phyloP scores from a whole-genome alignment of 164 flowering plant species.

The Stephania japonica region DNA sequence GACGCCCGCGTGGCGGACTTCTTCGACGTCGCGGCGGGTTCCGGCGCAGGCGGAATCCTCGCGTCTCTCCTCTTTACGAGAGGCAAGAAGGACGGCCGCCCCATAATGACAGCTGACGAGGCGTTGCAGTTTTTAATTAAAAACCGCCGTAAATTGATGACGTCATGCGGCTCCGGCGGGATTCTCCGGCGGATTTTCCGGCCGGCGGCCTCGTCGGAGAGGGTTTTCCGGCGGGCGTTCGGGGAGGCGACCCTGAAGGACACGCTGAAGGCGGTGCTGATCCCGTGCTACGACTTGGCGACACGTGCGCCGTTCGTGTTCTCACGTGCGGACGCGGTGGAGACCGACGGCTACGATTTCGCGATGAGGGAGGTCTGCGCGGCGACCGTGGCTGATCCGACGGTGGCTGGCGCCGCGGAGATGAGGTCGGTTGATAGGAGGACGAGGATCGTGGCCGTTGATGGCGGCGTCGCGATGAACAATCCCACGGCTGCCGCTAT shows the following conservation, averaged over 20 bases:
- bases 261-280: constrained; percentile 53
- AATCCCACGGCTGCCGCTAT: constrained; percentile 70
- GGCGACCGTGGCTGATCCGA: constrained; percentile 45
- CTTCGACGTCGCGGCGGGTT: constrained; percentile 61
- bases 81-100: constrained; percentile 32
- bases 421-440: constrained; percentile 42
- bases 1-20: constrained; percentile 47
- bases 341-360: constrained; percentile 59
- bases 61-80: constrained; percentile 52
- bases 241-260: constrained; percentile 43
- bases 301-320: constrained; percentile 52
- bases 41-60: constrained; percentile 59
- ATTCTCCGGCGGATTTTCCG: constrained; percentile 28
- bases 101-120: constrained; percentile 37
- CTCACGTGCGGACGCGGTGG: constrained; percentile 67
- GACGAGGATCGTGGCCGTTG: constrained; percentile 45
- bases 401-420: constrained; percentile 25
- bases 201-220: constrained; percentile 16
- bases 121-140: constrained; percentile 35
- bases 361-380: constrained; percentile 47
- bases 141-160: constrained; percentile 20
- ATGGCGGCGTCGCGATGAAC: constrained; percentile 52
- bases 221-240: constrained; percentile 28
- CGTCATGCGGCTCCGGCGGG: constrained; percentile 14
- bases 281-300: constrained; percentile 57